Evolutionary conservation across 257 asterid genomes (phyloP).

Genomic region (Scutellaria barbata): DNA sequence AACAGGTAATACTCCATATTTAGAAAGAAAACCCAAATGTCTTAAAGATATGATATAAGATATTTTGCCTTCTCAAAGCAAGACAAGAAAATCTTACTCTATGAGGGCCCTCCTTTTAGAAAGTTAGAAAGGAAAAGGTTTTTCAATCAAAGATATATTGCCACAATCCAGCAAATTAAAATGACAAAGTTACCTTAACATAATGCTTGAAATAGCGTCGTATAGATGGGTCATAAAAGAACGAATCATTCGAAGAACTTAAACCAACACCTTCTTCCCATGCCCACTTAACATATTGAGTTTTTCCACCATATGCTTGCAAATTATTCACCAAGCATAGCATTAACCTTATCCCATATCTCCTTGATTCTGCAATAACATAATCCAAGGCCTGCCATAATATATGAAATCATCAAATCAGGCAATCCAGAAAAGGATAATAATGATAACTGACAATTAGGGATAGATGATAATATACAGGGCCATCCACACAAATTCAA

Average conservation of each 20-base stretch:
- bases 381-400: constrained; percentile 81
- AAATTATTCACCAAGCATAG: constrained; percentile 88
- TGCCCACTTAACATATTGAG: constrained; percentile 98
- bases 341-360: constrained; percentile 73
- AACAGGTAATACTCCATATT: constrained; percentile 30
- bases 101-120: too few relatives aligned
- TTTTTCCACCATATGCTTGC: constrained; percentile 97
- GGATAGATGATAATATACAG: constrained; percentile 23
- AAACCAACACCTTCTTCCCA: constrained; percentile 97
- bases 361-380: constrained; percentile 87
- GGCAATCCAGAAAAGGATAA: constrained; percentile 25
- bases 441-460: background rate
- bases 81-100: constrained; percentile 29
- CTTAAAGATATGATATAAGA: constrained; percentile 4
- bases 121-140: too few relatives aligned
- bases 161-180: constrained; percentile 13
- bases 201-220: constrained; percentile 85
- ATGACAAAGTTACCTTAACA: constrained; percentile 67
- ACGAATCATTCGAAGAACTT: constrained; percentile 95
- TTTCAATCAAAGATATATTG: constrained; percentile 3
- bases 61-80: constrained; percentile 17
- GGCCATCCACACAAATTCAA: background rate
- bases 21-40: constrained; percentile 32
- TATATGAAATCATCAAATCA: constrained; percentile 24
- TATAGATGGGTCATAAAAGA: constrained; percentile 95